phyloP scores from a whole-genome alignment of 1,284 basidiomycete species.

The Hymenochaete sp. region DNA sequence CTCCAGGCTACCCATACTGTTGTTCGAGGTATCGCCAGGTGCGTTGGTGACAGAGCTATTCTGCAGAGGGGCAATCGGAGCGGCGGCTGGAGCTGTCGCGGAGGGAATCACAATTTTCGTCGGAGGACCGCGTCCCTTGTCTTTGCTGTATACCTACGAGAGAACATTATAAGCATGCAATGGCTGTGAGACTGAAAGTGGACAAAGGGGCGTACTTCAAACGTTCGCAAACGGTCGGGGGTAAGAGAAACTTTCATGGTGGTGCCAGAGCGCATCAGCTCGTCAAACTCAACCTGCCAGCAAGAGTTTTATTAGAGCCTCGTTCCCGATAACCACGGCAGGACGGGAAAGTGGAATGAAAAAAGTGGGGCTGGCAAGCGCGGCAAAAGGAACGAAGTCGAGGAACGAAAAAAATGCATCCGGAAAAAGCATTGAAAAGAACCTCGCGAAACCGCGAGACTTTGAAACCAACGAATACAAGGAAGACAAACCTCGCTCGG shows the following conservation, averaged over 20 bases:
- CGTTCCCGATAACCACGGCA: too few relatives aligned
- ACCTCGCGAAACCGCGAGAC: too few relatives aligned
- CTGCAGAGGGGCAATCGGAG: conserved; percentile 2
- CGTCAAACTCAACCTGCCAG: conserved; percentile 80
- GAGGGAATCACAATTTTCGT: conserved; percentile 23
- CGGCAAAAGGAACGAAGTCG: too few relatives aligned
- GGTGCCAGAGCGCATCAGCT: conserved; percentile 75
- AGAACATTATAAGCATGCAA: neutral
- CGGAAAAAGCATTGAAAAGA: conserved; percentile 19
- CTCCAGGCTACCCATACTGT: too few relatives aligned
- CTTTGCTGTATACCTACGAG: conserved; percentile 54
- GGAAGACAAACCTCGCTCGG: conserved; percentile 22
- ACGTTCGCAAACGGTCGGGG: conserved; percentile 81
- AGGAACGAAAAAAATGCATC: conserved; percentile 24
- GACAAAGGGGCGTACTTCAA: conserved; percentile 58
- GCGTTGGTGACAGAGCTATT: conserved; percentile 1
- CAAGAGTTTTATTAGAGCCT: conserved; percentile 19
- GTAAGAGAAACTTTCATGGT: conserved; percentile 95
- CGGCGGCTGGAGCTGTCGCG: conserved; percentile 4
- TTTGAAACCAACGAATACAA: too few relatives aligned
- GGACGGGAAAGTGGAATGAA: too few relatives aligned
- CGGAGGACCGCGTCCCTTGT: conserved; percentile 43
- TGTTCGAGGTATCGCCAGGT: conserved; percentile 1
- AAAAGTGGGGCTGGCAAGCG: too few relatives aligned
- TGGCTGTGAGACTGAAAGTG: conserved; percentile 21